These are phyloP conservation scores for Trichosporon sp. DNA, from an alignment of 1,284 basidiomycete genomes.

Conservation along the genomic window DNA sequence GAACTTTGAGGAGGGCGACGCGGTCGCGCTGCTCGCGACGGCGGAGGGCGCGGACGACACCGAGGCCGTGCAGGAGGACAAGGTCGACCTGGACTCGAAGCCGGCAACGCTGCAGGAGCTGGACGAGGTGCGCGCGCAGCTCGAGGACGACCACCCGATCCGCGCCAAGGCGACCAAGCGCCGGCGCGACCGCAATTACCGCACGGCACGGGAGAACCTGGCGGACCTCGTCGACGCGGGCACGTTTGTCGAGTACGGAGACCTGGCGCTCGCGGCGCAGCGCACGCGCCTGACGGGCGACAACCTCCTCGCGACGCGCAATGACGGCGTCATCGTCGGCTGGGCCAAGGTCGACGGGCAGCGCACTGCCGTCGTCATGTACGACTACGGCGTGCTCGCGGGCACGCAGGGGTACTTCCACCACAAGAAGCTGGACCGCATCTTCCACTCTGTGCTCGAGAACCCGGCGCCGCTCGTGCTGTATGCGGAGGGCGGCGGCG, in stretches of 20 bases:
- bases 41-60: neutral
- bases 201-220: conserved; percentile 21
- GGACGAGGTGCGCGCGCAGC: conserved; percentile 14
- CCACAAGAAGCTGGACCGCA: conserved; percentile 22
- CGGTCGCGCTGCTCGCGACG: conserved; percentile 6
- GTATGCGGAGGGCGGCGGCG: conserved; percentile 23
- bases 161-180: conserved; percentile 16
- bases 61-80: neutral
- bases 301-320: conserved; percentile 15
- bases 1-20: conserved; percentile 19
- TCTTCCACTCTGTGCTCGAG: conserved; percentile 17
- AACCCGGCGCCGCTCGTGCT: conserved; percentile 20
- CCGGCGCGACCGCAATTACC: conserved; percentile 14
- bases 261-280: conserved; percentile 19
- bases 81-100: conserved; percentile 19
- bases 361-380: conserved; percentile 17
- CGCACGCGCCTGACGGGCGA: conserved; percentile 12
- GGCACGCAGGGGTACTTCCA: conserved; percentile 23
- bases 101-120: conserved; percentile 16
- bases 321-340: conserved; percentile 24
- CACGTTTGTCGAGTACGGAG: conserved; percentile 21
- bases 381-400: conserved; percentile 23
- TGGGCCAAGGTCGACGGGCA: conserved; percentile 20
- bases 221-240: conserved; percentile 20
- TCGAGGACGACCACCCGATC: conserved; percentile 12